A percentile compares a stretch with the other conserved stretches of the same genome.
phyloP scores from a whole-genome alignment of 805 yeast genomes.

The Kuraishia capsulata region DNA sequence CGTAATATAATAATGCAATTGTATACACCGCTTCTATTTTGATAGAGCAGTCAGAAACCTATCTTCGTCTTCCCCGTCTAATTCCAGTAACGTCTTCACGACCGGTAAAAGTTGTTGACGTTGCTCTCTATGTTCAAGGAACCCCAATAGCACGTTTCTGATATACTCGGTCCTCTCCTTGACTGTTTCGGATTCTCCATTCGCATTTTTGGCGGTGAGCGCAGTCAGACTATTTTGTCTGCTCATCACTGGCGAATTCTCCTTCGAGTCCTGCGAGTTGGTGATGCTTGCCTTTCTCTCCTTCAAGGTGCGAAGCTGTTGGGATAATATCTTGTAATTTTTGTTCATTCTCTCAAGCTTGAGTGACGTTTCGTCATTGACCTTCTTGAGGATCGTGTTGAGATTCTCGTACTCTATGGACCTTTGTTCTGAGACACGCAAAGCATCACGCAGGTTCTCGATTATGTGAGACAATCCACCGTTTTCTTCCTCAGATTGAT shows the following conservation, averaged over 20 bases:
- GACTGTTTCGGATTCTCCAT: slow-evolving; percentile 13
- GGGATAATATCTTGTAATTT: slow-evolving; percentile 56
- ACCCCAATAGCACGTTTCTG: slow-evolving; percentile 86
- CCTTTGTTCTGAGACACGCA: slow-evolving; percentile 40
- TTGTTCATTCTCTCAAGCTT: slow-evolving; percentile 64
- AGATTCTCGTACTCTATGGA: slow-evolving; percentile 46
- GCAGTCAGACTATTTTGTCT: not conserved
- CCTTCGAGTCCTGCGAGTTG: not conserved
- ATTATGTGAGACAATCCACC: slow-evolving; percentile 9
- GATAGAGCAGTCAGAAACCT: slow-evolving; percentile 51
- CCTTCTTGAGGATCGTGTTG: slow-evolving; percentile 42
- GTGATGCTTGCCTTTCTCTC: slow-evolving; percentile 12
- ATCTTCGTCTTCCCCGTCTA: slow-evolving; percentile 65
- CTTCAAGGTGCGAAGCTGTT: slow-evolving; percentile 42
- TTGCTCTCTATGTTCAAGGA: slow-evolving; percentile 88
- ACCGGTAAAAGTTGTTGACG: slow-evolving; percentile 81
- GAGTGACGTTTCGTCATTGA: slow-evolving; percentile 59
- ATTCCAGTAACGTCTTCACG: slow-evolving; percentile 59
- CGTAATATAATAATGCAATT: too few species aligned
- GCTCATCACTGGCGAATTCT: not conserved
- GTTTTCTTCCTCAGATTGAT: not conserved
- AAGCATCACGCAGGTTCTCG: slow-evolving; percentile 41
- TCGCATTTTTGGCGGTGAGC: not conserved
- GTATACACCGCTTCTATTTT: not conserved
- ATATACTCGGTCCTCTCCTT: slow-evolving; percentile 62